Percentiles rank a stretch among this genome's conserved stretches.
Conservation (phyloP, 2,329 filamentous ascomycete species). For the Calycina herbarum region DNA sequence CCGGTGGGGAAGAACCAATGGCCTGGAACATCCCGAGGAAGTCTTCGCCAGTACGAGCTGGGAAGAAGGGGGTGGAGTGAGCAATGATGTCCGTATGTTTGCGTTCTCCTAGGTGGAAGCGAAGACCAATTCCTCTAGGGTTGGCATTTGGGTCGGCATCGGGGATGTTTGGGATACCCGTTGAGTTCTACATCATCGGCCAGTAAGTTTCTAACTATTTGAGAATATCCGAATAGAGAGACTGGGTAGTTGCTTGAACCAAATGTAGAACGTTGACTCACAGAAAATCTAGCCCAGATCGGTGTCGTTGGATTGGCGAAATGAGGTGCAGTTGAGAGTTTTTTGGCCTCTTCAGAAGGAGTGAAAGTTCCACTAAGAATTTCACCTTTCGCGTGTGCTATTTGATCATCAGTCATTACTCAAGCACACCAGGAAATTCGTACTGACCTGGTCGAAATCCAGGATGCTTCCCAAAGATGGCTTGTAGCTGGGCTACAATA, state of each 20-base stretch:
- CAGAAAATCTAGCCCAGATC: constrained; percentile 48
- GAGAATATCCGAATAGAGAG: not conserved
- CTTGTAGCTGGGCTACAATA: constrained; percentile 41
- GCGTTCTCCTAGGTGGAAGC: constrained; percentile 48
- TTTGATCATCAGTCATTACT: constrained; percentile 7
- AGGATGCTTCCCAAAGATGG: constrained; percentile 42
- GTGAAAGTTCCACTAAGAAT: constrained; percentile 54
- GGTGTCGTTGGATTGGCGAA: constrained; percentile 48
- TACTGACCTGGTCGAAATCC: constrained; percentile 43
- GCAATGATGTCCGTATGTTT: constrained; percentile 57
- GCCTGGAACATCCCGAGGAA: constrained; percentile 51
- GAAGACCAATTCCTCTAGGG: constrained; percentile 50
- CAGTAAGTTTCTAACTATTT: not conserved
- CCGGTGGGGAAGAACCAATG: constrained; percentile 35
- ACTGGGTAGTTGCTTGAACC: too few species aligned
- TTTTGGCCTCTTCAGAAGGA: constrained; percentile 45
- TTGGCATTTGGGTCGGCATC: constrained; percentile 49
- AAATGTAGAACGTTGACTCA: not conserved
- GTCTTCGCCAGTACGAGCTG: constrained; percentile 51
- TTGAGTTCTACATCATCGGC: constrained; percentile 39
- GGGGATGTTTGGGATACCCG: constrained; percentile 50
- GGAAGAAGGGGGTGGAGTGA: constrained; percentile 54
- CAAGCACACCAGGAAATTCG: not conserved
- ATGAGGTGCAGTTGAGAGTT: constrained; percentile 49
- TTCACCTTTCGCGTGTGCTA: constrained; percentile 56